Evolutionary conservation across 106 monocot species (phyloP), one percentile per base, ranked within the genome.

Genomic region (Iris macrosiphon): DNA sequence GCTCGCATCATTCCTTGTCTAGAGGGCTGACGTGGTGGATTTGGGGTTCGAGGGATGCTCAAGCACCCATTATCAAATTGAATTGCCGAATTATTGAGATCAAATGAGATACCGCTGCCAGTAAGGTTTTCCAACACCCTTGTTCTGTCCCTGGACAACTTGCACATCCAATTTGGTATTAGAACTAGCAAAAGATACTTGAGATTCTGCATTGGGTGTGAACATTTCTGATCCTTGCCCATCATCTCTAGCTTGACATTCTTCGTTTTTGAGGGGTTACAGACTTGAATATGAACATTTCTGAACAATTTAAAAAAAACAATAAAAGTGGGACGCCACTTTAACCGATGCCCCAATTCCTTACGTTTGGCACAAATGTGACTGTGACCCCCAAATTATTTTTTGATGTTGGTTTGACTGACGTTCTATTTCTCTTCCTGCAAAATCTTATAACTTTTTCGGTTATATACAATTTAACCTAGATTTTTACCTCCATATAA

Each of bases 81-180:
- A 47, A 33, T 61, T 26, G 22, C 7, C 9, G 57, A 63, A 49
- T 30, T 28, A 25, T 57, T 64, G 14, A 83, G 33, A 40, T 67
- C 49, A 49, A 49, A 52, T 39, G 40, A 35, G 22, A 44, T 19
- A 4, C 71, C 49, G 21, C 7, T 9, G 18, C 26, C 44, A 18
- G 65, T 31, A 43, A 50, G 28, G 15, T 25, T 71, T 25, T 56
- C 60, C 31, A 50, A 14, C 11, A 31, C 48, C 54, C 18, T 45
- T 7, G 59, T 71, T 34, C 28, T 40, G 33, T 63, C 39, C 54
- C 21, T 23, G 34, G 24, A 20, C 17, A 47, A 16, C 29, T 22
- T 60, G 43, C 18, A 56, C 55, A 62, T 38, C 35, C 22, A 49
- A 52, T 41, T 45, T 40, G 14, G 32, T 26, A 27, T 25, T 18